Percentiles rank a stretch among this genome's conserved stretches.
Evolutionary conservation across 495 filamentous ascomycete species (phyloP).

Genomic region (Aspergillus steynii): DNA sequence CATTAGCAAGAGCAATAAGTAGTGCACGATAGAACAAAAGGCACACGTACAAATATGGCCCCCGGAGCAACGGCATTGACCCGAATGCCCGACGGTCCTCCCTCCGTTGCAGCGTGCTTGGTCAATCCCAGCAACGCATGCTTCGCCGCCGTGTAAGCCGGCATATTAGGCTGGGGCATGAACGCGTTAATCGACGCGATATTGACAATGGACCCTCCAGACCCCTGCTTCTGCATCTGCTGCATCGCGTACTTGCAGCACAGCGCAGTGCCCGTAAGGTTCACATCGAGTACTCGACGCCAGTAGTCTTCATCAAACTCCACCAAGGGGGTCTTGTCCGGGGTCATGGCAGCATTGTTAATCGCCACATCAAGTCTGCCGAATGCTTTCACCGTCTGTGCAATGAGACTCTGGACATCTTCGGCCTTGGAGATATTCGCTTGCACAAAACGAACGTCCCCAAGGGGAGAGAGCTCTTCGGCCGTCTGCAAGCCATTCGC

Average conservation of each 20-base stretch:
- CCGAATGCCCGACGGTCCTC: conserved; percentile 17
- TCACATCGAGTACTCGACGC: conserved; percentile 12
- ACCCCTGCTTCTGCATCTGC: conserved; percentile 24
- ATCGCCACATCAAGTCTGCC: conserved; percentile 23
- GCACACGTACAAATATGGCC: conserved; percentile 9
- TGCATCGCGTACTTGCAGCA: conserved; percentile 21
- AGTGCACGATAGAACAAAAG: not conserved
- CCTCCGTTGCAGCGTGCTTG: conserved; percentile 29
- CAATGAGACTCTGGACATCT: conserved; percentile 19
- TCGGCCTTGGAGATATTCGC: conserved; percentile 21
- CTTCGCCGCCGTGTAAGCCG: conserved; percentile 44
- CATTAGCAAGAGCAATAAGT: not conserved
- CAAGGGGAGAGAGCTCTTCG: conserved; percentile 9
- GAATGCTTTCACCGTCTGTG: conserved; percentile 14
- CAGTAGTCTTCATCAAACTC: conserved; percentile 20
- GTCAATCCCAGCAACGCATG: conserved; percentile 47
- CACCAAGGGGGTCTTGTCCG: conserved; percentile 6
- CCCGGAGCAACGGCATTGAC: conserved; percentile 28
- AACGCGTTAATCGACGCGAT: conserved; percentile 37
- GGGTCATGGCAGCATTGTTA: conserved; percentile 22
- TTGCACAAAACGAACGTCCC: conserved; percentile 22
- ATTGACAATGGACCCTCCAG: conserved; percentile 44
- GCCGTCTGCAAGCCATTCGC: conserved; percentile 26
- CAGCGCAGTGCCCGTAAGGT: conserved; percentile 19
- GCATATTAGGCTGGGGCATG: conserved; percentile 23